Conservation (phyloP, 225 moss, liverwort and hornwort genomes). For the Anthoceros angustus region DNA sequence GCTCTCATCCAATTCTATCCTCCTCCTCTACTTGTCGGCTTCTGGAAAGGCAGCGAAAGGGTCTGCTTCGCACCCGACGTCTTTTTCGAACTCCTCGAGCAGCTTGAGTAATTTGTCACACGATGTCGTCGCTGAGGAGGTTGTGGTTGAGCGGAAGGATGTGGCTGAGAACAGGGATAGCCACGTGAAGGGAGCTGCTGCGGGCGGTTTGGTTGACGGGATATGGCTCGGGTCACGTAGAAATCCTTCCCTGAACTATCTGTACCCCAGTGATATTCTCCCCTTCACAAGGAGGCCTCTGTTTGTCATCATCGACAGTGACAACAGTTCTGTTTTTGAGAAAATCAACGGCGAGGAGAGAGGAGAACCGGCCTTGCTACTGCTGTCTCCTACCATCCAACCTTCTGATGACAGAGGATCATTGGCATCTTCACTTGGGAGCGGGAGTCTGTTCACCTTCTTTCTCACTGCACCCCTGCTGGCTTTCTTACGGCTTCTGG, state of each 20-base stretch:
- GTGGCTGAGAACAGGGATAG: not conserved
- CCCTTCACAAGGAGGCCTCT: conserved; percentile 96
- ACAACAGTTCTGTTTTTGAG: conserved; percentile 85
- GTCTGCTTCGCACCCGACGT: not conserved
- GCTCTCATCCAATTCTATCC: conserved; percentile 59
- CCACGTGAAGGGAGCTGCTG: conserved; percentile 20
- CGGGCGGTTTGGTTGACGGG: conserved; percentile 35
- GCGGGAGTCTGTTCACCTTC: conserved; percentile 84
- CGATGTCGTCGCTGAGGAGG: not conserved
- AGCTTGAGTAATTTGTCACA: not conserved
- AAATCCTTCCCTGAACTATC: conserved; percentile 56
- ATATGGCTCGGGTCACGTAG: conserved; percentile 80
- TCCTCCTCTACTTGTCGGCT: conserved; percentile 79
- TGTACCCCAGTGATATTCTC: conserved; percentile 81
- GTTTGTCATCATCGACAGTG: conserved; percentile 81
- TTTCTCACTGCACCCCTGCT: conserved; percentile 85
- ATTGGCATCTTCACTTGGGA: conserved; percentile 32
- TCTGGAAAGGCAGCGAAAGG: conserved; percentile 33
- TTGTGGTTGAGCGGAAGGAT: not conserved
- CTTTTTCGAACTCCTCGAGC: not conserved
- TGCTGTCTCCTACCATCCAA: conserved; percentile 66
- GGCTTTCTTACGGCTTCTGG: conserved; percentile 49
- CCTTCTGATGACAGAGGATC: conserved; percentile 48
- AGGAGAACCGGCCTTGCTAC: conserved; percentile 65
- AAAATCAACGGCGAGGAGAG: conserved; percentile 79